A percentile compares a stretch with the other conserved stretches of the same genome.
Evolutionary conservation across 2,329 filamentous ascomycete genomes (phyloP).

Genomic region (Zymoseptoria crescenta): DNA sequence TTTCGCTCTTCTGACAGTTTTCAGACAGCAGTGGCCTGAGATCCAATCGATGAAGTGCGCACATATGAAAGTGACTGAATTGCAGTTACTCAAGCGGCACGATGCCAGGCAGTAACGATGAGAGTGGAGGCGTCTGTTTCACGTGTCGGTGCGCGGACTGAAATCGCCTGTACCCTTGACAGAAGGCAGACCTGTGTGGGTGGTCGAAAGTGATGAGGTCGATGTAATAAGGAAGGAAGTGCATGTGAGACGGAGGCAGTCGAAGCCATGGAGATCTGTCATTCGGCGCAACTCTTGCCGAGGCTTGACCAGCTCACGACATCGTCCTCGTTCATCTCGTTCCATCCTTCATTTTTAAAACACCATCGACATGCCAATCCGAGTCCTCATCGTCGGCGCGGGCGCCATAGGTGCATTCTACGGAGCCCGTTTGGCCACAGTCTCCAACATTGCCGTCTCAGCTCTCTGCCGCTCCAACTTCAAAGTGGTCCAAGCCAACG

Average conservation of each 20-base stretch:
- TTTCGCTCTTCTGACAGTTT: too few species aligned
- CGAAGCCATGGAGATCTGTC: too few species aligned
- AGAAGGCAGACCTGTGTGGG: too few species aligned
- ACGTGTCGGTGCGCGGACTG: too few species aligned
- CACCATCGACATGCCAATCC: conserved; percentile 35
- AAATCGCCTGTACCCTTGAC: too few species aligned
- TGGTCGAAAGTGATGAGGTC: too few species aligned
- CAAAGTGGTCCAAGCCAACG: conserved; percentile 50
- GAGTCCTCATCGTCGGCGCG: conserved; percentile 61
- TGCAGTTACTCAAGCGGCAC: too few species aligned
- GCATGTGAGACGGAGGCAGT: not conserved
- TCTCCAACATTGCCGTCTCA: conserved; percentile 50
- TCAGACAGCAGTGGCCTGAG: conserved; percentile 8
- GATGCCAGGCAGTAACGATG: too few species aligned
- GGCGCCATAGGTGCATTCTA: conserved; percentile 68
- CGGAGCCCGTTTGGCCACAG: conserved; percentile 55
- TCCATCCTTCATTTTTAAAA: not conserved
- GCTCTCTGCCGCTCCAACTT: conserved; percentile 70
- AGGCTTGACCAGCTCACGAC: not conserved
- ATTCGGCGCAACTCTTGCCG: not conserved
- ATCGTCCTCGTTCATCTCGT: not conserved
- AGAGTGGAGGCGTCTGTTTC: too few species aligned
- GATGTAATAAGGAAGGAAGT: too few species aligned
- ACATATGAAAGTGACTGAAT: too few species aligned
- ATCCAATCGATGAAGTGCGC: conserved; percentile 5